Conservation (phyloP, 805 yeast species). For the Starmera dryadoides region DNA sequence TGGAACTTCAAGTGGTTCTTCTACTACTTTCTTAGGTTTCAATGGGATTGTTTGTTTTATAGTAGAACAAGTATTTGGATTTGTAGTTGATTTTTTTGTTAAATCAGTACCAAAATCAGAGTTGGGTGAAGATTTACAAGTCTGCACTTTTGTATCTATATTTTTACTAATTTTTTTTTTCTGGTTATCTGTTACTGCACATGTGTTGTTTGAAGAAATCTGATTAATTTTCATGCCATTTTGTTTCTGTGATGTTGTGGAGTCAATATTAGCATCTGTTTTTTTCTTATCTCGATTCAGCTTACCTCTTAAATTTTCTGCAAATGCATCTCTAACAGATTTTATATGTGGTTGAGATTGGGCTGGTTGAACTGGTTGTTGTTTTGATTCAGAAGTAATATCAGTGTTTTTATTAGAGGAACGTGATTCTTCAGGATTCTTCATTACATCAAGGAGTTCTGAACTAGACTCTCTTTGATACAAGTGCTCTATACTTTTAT, state of each 20-base stretch:
- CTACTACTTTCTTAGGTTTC: background rate
- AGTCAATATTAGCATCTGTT: background rate
- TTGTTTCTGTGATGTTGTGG: background rate
- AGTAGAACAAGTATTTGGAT: constrained; percentile 13
- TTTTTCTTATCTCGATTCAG: constrained; percentile 1
- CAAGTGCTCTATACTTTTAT: background rate
- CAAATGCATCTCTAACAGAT: constrained; percentile 1
- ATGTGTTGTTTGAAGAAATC: background rate
- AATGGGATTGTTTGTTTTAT: constrained; percentile 4
- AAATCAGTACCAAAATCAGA: no score
- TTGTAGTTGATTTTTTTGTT: constrained; percentile 4
- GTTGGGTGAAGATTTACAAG: no score
- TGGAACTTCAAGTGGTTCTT: background rate
- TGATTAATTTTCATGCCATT: no score
- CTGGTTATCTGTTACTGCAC: background rate
- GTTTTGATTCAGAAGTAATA: no score
- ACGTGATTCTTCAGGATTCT: no score
- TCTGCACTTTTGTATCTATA: background rate
- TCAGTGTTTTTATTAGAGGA: no score
- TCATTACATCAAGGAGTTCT: background rate
- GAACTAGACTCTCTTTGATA: constrained; percentile 1
- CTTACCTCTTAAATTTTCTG: constrained; percentile 4
- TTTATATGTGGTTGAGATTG: no score
- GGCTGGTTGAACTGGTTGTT: no score
- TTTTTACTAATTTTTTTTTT: background rate